phyloP scores from a whole-genome alignment of 2,329 filamentous ascomycete species.

The Lasiodiplodia citricola region DNA sequence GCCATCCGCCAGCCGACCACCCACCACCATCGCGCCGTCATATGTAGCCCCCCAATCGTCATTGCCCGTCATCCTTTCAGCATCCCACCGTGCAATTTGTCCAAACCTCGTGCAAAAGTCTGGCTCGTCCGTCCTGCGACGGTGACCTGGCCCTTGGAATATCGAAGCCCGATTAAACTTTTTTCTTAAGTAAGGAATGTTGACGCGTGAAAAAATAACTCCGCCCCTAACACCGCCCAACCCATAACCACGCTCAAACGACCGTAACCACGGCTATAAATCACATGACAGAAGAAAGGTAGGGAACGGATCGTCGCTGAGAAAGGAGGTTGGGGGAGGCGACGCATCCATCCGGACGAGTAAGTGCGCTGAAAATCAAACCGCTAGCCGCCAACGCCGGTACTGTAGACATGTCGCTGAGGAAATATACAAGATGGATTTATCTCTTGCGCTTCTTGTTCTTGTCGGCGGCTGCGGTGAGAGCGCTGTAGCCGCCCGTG shows the following conservation, averaged over 20 bases:
- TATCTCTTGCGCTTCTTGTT: slow-evolving; percentile 74
- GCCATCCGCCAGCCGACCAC: slow-evolving; percentile 7
- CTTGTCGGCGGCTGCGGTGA: slow-evolving; percentile 55
- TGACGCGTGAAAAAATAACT: slow-evolving; percentile 10
- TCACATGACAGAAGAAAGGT: slow-evolving; percentile 22
- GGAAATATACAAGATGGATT: slow-evolving; percentile 7
- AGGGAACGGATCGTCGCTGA: slow-evolving; percentile 24
- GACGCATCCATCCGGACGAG: background rate
- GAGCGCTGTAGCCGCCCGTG: slow-evolving; percentile 30
- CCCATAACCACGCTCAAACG: slow-evolving; percentile 4
- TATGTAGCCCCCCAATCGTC: slow-evolving; percentile 7
- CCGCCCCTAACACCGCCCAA: slow-evolving; percentile 14
- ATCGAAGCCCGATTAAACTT: slow-evolving; percentile 19
- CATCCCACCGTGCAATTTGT: slow-evolving; percentile 11
- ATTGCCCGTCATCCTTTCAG: background rate
- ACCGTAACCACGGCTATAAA: slow-evolving; percentile 23
- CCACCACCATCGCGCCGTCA: slow-evolving; percentile 8
- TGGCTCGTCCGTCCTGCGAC: background rate
- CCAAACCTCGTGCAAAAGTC: slow-evolving; percentile 14
- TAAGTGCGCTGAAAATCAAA: slow-evolving; percentile 17
- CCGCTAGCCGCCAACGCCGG: slow-evolving; percentile 26
- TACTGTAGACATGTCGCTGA: slow-evolving; percentile 11
- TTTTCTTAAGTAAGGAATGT: slow-evolving; percentile 12
- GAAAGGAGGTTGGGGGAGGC: background rate
- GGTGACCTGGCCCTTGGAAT: slow-evolving; percentile 8